phyloP scores from a whole-genome alignment of 257 asterid species.

The Petunia axillaris region DNA sequence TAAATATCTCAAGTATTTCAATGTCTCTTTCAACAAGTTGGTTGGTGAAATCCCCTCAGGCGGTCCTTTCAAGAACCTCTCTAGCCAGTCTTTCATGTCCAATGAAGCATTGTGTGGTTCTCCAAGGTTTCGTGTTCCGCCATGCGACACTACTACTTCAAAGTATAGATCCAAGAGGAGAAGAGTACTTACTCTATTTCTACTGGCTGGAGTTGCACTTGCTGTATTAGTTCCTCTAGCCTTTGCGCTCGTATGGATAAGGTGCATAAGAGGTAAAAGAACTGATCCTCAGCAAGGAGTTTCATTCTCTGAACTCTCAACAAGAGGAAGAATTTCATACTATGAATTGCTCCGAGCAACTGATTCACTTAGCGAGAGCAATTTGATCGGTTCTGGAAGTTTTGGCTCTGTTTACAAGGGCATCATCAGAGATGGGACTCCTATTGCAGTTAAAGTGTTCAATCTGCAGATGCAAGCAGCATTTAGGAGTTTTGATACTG shows the following conservation, averaged over 20 bases:
- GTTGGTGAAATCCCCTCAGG: neutral
- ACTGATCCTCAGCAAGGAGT: neutral
- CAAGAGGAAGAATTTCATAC: conserved; percentile 21
- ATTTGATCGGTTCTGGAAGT: neutral
- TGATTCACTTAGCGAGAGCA: neutral
- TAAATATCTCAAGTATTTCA: conserved; percentile 1
- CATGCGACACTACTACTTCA: neutral
- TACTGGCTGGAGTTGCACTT: neutral
- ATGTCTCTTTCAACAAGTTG: neutral
- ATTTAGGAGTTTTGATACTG: neutral
- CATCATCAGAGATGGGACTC: neutral
- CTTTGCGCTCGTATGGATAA: neutral
- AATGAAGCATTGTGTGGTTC: neutral
- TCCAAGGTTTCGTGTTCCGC: neutral
- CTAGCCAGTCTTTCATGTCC: neutral
- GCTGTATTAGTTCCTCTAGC: neutral
- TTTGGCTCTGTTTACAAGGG: neutral
- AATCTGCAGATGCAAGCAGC: neutral
- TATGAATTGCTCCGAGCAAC: conserved; percentile 2
- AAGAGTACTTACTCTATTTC: neutral
- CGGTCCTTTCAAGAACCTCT: neutral
- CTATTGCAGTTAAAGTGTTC: conserved; percentile 13
- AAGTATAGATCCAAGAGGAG: neutral
- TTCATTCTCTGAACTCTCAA: neutral
- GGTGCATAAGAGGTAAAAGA: neutral